phyloP scores from a whole-genome alignment of 2,329 filamentous ascomycete genomes.

The Berkeleyomyces basicola region DNA sequence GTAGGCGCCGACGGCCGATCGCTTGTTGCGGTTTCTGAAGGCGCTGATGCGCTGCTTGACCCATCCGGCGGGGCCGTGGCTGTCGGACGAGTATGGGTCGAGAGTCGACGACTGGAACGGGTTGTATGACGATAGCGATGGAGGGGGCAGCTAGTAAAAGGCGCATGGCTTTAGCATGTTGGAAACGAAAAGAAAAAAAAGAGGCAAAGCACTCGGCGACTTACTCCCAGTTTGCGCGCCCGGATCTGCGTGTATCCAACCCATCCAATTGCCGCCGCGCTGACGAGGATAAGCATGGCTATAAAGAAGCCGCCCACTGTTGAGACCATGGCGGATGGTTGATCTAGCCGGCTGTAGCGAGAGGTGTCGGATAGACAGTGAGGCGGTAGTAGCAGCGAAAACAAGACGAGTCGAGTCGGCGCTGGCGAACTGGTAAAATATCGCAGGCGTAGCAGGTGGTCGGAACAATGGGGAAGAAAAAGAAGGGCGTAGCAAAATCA shows the following conservation, averaged over 20 bases:
- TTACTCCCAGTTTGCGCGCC: slow-evolving; percentile 53
- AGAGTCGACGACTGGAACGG: slow-evolving; percentile 44
- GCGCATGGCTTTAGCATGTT: background rate
- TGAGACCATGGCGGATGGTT: slow-evolving; percentile 9
- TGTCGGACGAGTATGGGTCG: slow-evolving; percentile 29
- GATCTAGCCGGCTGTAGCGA: background rate
- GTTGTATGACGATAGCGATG: slow-evolving; percentile 49
- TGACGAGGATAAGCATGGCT: slow-evolving; percentile 46
- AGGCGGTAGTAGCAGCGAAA: background rate
- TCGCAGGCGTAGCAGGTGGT: background rate
- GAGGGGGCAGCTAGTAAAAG: slow-evolving; percentile 44
- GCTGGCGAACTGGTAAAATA: background rate
- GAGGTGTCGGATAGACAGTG: background rate
- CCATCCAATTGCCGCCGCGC: slow-evolving; percentile 45
- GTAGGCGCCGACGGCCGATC: slow-evolving; percentile 54
- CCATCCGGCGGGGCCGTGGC: slow-evolving; percentile 51
- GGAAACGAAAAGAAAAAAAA: background rate
- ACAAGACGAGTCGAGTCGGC: background rate
- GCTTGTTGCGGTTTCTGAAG: slow-evolving; percentile 48
- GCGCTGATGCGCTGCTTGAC: slow-evolving; percentile 47
- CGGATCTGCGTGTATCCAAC: slow-evolving; percentile 55
- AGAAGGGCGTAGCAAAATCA: background rate
- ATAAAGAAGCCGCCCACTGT: slow-evolving; percentile 49
- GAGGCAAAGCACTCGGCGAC: slow-evolving; percentile 18
- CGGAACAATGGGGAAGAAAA: background rate